Percentiles rank a stretch among this genome's conserved stretches.
Evolutionary conservation across 257 asterid genomes (phyloP).

Genomic region (Cruciata laevipes): DNA sequence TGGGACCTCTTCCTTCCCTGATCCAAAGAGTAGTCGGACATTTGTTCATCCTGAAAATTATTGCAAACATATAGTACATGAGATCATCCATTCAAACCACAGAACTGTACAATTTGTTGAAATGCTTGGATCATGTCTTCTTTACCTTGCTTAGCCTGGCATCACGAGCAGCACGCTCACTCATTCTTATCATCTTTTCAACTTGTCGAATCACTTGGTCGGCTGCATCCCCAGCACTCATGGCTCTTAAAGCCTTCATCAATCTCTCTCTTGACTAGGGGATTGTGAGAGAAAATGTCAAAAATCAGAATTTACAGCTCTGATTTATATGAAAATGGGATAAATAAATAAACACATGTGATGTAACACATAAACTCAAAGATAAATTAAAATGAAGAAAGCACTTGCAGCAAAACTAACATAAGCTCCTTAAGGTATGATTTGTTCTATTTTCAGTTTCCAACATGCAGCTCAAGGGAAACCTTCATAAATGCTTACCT

Average conservation of each 20-base stretch:
- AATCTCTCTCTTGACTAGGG: constrained; percentile 78
- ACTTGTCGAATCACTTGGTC: constrained; percentile 88
- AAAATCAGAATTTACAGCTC: constrained; percentile 7
- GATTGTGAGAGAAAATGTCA: not conserved
- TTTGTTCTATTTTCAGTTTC: not conserved
- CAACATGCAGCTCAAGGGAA: constrained; percentile 1
- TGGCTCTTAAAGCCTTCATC: constrained; percentile 71
- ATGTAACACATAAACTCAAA: not conserved
- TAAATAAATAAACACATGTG: not conserved
- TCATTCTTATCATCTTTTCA: constrained; percentile 74
- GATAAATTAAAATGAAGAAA: not conserved
- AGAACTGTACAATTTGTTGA: not conserved
- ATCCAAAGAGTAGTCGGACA: constrained; percentile 43
- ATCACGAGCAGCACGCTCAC: constrained; percentile 82
- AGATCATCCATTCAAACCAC: not conserved
- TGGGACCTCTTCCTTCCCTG: constrained; percentile 58
- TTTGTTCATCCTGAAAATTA: constrained; percentile 61
- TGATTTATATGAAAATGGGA: not conserved
- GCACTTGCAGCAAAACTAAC: not conserved
- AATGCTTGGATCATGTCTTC: constrained; percentile 3
- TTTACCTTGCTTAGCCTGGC: constrained; percentile 63
- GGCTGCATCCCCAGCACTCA: constrained; percentile 99
- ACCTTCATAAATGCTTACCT: not conserved
- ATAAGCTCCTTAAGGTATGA: not conserved
- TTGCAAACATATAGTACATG: not conserved